Conservation (phyloP, 805 yeast species). For the Kluyveromyces dobzhanskii region DNA sequence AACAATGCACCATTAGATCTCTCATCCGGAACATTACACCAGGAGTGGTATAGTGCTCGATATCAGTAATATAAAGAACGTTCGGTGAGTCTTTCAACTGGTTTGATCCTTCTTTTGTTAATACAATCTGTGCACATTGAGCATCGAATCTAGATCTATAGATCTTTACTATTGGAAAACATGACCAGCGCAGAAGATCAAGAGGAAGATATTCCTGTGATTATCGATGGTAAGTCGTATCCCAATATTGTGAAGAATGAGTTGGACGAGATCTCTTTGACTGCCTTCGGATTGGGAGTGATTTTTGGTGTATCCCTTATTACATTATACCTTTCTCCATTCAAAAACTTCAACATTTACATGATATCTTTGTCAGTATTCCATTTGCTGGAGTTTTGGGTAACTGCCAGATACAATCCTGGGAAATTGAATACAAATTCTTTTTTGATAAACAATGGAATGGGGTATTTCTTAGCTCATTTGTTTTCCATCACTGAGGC, state of each 20-base stretch:
- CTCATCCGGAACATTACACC: no score
- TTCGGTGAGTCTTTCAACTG: no score
- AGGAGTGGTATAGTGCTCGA: no score
- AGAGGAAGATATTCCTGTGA: conserved; percentile 7
- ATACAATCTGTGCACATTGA: no score
- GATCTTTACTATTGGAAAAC: no score
- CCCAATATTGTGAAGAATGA: conserved; percentile 35
- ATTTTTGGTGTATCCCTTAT: conserved; percentile 34
- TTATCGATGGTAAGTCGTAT: conserved; percentile 9
- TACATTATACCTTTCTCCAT: conserved; percentile 19
- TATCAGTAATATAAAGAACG: no score
- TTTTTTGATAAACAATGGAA: conserved; percentile 57
- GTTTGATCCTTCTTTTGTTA: no score
- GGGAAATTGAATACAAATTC: conserved; percentile 61
- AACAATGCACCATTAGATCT: no score
- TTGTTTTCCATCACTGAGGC: conserved; percentile 44
- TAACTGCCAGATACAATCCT: conserved; percentile 70
- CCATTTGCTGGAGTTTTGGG: conserved; percentile 75
- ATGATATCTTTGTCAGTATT: conserved; percentile 47
- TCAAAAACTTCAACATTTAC: conserved; percentile 39
- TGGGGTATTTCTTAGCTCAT: conserved; percentile 51
- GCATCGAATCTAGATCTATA: no score
- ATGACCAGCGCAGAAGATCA: neutral
- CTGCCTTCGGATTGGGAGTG: conserved; percentile 38
- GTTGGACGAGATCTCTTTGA: conserved; percentile 35